Evolutionary conservation across 2,329 filamentous ascomycete species (phyloP).

Genomic region (Hyphodiscus sp.): DNA sequence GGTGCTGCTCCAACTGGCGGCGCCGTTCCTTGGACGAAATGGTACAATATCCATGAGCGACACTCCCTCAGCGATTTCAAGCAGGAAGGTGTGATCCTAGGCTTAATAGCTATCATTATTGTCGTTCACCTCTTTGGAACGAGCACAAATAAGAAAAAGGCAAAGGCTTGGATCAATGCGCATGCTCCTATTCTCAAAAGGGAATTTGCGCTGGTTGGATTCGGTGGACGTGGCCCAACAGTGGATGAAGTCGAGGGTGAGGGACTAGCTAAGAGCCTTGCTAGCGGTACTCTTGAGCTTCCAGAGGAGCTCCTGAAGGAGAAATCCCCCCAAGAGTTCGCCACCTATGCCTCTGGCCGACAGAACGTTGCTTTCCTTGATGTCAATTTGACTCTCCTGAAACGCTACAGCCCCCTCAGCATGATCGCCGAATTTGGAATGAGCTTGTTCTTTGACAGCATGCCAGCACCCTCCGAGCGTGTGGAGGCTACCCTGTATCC

Average conservation of each 20-base stretch:
- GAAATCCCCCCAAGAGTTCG: slow-evolving; percentile 80
- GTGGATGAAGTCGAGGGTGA: slow-evolving; percentile 40
- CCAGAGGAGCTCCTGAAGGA: slow-evolving; percentile 66
- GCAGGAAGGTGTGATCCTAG: slow-evolving; percentile 76
- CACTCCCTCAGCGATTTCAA: slow-evolving; percentile 78
- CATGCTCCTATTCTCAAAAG: slow-evolving; percentile 64
- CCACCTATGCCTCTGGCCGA: slow-evolving; percentile 82
- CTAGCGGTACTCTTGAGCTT: slow-evolving; percentile 34
- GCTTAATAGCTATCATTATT: slow-evolving; percentile 67
- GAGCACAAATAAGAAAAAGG: slow-evolving; percentile 71
- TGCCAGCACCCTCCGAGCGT: slow-evolving; percentile 62
- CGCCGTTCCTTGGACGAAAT: slow-evolving; percentile 72
- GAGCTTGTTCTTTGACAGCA: slow-evolving; percentile 74
- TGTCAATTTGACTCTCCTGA: slow-evolving; percentile 41
- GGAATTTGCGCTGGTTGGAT: slow-evolving; percentile 87
- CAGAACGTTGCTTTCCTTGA: slow-evolving; percentile 92
- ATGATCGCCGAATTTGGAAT: slow-evolving; percentile 58
- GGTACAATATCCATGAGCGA: slow-evolving; percentile 96
- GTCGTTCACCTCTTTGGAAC: slow-evolving; percentile 76
- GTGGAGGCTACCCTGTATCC: slow-evolving; percentile 75
- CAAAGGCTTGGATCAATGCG: slow-evolving; percentile 71
- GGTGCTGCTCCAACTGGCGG: slow-evolving; percentile 41
- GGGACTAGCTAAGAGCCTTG: slow-evolving; percentile 33
- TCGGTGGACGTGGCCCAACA: slow-evolving; percentile 46
- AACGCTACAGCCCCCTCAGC: slow-evolving; percentile 26